These are phyloP conservation scores for Coemansia sp. DNA, from an alignment of 192 early-diverging fungal species.

Conservation along the genomic window DNA sequence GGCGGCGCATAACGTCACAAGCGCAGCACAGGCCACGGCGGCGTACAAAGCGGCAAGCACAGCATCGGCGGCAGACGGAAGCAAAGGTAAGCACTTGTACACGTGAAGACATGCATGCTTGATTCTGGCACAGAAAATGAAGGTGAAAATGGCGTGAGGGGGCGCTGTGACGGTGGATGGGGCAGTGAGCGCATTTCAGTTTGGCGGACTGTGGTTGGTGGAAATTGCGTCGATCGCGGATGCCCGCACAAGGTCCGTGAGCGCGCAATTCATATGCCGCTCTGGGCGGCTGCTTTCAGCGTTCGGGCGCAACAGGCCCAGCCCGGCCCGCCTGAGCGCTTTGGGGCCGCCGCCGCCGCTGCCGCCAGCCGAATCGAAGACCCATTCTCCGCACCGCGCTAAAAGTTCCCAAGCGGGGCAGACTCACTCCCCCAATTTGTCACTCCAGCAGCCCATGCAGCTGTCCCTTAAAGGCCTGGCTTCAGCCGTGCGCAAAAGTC, in stretches of 20 bases:
- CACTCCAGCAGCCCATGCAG: neutral
- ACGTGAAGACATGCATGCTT: neutral
- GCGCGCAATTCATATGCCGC: neutral
- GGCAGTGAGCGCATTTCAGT: neutral
- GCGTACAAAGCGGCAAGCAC: neutral
- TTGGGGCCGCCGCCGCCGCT: constrained; percentile 3
- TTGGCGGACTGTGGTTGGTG: constrained; percentile 17
- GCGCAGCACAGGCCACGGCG: neutral
- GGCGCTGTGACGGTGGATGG: neutral
- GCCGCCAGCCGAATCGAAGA: neutral
- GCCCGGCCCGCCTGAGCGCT: neutral
- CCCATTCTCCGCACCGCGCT: constrained; percentile 10
- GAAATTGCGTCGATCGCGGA: constrained; percentile 21
- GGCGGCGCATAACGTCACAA: neutral
- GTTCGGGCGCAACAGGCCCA: neutral
- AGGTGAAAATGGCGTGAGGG: constrained; percentile 5
- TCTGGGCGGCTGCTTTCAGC: neutral
- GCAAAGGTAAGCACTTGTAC: constrained; percentile 7
- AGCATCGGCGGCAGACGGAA: constrained; percentile 9
- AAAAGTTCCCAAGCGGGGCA: constrained; percentile 6
- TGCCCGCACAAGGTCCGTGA: constrained; percentile 2
- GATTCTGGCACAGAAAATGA: neutral
- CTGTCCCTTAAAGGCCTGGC: constrained; percentile 1
- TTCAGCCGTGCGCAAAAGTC: constrained; percentile 3
- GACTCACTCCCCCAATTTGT: neutral